These are phyloP conservation scores for Starmerella stigmatis DNA, from an alignment of 805 yeast species.

Conservation along the genomic window DNA sequence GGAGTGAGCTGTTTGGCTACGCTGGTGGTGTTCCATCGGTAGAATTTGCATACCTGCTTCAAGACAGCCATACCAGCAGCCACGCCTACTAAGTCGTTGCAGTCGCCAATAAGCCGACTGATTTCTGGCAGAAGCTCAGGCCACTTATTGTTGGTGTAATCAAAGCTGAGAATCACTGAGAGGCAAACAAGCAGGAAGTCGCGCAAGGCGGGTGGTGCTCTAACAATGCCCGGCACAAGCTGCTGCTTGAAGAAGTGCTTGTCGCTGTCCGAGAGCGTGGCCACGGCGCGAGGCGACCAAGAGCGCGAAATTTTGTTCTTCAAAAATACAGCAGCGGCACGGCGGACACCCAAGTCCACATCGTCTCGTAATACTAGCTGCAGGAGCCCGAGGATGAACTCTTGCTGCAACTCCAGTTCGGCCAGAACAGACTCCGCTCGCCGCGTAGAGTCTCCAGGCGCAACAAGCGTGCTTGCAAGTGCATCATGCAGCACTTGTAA, in stretches of 20 bases:
- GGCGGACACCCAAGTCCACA: constrained; percentile 43
- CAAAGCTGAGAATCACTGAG: constrained; percentile 39
- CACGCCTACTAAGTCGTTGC: constrained; percentile 36
- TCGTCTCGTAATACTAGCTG: constrained; percentile 53
- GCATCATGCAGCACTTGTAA: constrained; percentile 56
- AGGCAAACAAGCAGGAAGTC: constrained; percentile 34
- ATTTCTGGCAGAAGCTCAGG: constrained; percentile 42
- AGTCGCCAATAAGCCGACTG: constrained; percentile 36
- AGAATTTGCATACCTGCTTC: constrained; percentile 57
- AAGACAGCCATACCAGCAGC: constrained; percentile 63
- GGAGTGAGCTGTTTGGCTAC: constrained; percentile 44
- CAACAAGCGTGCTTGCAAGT: constrained; percentile 58
- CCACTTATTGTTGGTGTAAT: constrained; percentile 44
- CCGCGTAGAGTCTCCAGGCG: constrained; percentile 51
- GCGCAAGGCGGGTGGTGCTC: constrained; percentile 35
- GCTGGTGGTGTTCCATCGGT: constrained; percentile 58
- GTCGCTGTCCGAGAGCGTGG: constrained; percentile 39
- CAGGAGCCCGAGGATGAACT: constrained; percentile 73
- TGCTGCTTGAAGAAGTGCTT: constrained; percentile 62
- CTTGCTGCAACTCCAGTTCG: constrained; percentile 46
- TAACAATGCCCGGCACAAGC: constrained; percentile 51
- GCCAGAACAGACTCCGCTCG: constrained; percentile 62
- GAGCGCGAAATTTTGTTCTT: constrained; percentile 59
- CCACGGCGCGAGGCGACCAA: constrained; percentile 40
- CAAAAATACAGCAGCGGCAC: constrained; percentile 72